Evolutionary conservation across 768 basidiomycete genomes (phyloP).

Genomic region (Termitomyces bulborhizus): DNA sequence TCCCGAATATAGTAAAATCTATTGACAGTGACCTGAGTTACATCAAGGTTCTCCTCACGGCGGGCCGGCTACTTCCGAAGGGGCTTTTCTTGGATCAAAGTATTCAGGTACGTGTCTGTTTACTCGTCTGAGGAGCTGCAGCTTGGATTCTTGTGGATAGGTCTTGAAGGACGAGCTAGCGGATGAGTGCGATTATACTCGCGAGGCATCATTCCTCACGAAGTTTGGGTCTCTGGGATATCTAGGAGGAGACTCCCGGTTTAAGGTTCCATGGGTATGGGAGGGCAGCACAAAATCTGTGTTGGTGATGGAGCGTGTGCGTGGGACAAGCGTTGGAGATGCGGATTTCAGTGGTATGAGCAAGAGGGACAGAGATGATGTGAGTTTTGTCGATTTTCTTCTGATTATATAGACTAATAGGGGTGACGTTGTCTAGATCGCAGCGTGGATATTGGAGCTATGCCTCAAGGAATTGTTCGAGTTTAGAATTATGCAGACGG

Average conservation of each 20-base stretch:
- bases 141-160: conserved; percentile 23
- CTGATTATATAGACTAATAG: background rate
- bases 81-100: conserved; percentile 90
- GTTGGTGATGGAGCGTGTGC: conserved; percentile 84
- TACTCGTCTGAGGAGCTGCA: background rate
- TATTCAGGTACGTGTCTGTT: conserved; percentile 46
- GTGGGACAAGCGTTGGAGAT: conserved; percentile 77
- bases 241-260: conserved; percentile 57
- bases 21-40: conserved; percentile 87
- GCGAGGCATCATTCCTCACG: conserved; percentile 70
- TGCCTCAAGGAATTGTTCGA: conserved; percentile 88
- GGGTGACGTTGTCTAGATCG: conserved; percentile 52
- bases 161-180: conserved; percentile 86
- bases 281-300: conserved; percentile 76
- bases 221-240: conserved; percentile 46
- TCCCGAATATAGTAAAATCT: conserved; percentile 84
- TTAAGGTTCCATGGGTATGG: conserved; percentile 85
- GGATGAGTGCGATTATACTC: conserved; percentile 88
- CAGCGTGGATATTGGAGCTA: conserved; percentile 71
- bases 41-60: conserved; percentile 74
- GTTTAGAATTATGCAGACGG: conserved; percentile 94
- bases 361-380: conserved; percentile 68
- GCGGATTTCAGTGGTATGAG: conserved; percentile 44
- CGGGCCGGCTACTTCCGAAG: conserved; percentile 75
- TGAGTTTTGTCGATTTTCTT: conserved; percentile 22